A percentile compares a stretch with the other conserved stretches of the same genome.
Evolutionary conservation across 2,329 filamentous ascomycete genomes (phyloP).

Genomic region (Pseudogymnoascus sp.): DNA sequence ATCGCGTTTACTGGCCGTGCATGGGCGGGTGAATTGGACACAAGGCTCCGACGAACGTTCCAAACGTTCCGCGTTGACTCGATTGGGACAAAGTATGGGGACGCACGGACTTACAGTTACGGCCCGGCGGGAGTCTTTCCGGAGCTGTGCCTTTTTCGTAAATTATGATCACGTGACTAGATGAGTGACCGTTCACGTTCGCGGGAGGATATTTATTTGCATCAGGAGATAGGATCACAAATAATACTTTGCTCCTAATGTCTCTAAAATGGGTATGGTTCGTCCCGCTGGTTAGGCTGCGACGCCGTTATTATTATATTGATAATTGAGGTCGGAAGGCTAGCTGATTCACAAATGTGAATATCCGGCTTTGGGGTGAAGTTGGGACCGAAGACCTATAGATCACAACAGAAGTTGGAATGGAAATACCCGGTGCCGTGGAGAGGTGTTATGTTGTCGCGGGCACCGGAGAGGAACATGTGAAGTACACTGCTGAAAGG

Average conservation of each 20-base stretch:
- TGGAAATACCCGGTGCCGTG: neutral
- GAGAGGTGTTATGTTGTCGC: too few relatives aligned
- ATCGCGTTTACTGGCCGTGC: neutral
- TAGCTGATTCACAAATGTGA: neutral
- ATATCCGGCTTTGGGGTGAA: neutral
- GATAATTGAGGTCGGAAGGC: neutral
- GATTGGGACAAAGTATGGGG: neutral
- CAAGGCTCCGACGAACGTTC: neutral
- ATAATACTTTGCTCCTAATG: neutral
- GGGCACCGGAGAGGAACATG: too few relatives aligned
- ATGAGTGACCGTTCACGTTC: too few relatives aligned
- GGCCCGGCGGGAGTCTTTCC: neutral
- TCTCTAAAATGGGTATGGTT: neutral
- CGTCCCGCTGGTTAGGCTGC: neutral
- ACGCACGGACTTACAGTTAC: neutral
- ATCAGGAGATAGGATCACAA: too few relatives aligned
- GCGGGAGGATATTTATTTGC: too few relatives aligned
- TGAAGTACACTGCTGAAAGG: slow-evolving; percentile 23
- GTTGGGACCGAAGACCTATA: neutral
- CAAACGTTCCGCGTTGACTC: neutral
- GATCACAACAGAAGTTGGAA: neutral
- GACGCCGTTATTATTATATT: neutral
- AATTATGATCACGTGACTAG: neutral
- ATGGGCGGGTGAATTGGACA: neutral
- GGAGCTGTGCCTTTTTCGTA: neutral